Base-by-base conservation (phyloP, 164 flowering plant species). In the Vitis cinerea region DNA sequence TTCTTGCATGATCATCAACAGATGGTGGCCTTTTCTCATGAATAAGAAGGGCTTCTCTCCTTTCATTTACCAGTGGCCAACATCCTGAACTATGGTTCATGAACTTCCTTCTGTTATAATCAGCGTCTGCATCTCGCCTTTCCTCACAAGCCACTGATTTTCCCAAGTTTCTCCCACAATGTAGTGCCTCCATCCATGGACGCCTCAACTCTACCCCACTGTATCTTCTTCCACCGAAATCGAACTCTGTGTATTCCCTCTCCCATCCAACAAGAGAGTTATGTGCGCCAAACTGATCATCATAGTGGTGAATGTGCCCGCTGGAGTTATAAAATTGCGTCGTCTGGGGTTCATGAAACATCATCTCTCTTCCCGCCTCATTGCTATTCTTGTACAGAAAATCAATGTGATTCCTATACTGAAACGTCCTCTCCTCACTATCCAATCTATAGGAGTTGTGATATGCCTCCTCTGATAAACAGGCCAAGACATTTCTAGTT, bases 401-500 rank as follows among this genome's bases (percentile, higher is more conserved):
- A 47, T 52, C 55, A 51, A 50, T 8, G 66, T 50, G 56, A 10
- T 6, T 59, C 27, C 10, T 27, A 19, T 29, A 19, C 37, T 29
- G 61, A 27, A 23, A 29, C n/a, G 10, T 55, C 9, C 13, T 30
- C n/a, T 5, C 54, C 50, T 30, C 27, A 0, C 13, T 14, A 1
- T 67, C 48, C 14, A 23, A 48, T 8, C 50, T 65, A 6, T 29
- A 2, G 27, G 27, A 27, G n/a, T 54, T 44, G 14, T 52, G 23
- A 65, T 37, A 59, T 17, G 15, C 17, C 2, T 59, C 61, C 66
- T 64, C 66, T 44, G 31, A n/a, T 17, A 69, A n/a, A 16, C 37
- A 0, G 10, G 63, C 67, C 29, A 57, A 50, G 3, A 47, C 59
- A 68, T 70, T 77, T 61, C 59, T 80, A 0, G 83, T 79, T 29